Percentiles rank a stretch among this genome's conserved stretches.
Conservation (phyloP, 306 rosid genomes). For the Quercus ilex region DNA sequence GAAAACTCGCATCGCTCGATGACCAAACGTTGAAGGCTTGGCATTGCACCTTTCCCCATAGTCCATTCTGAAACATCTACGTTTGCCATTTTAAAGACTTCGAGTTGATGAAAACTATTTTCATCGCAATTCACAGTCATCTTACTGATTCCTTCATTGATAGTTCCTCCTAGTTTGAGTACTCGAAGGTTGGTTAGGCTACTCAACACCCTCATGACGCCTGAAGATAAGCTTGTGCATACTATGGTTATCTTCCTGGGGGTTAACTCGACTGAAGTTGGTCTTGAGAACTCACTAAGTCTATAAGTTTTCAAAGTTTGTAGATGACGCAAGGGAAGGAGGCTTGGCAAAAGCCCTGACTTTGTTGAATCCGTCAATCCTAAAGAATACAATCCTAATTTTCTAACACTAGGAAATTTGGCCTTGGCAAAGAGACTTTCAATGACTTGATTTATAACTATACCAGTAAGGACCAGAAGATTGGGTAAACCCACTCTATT, state of each 20-base stretch:
- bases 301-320: not conserved
- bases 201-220: not conserved
- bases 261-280: not conserved
- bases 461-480: slow-evolving; percentile 7
- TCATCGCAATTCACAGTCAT: no score
- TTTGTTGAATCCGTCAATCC: not conserved
- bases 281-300: not conserved
- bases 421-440: not conserved
- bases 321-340: not conserved
- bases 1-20: no score
- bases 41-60: no score
- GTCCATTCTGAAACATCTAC: no score
- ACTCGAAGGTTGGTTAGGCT: slow-evolving; percentile 10
- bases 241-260: not conserved
- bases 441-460: not conserved
- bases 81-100: no score
- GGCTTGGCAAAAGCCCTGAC: not conserved
- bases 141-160: no score
- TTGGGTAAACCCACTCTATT: not conserved
- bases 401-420: slow-evolving; percentile 8
- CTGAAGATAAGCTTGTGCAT: not conserved
- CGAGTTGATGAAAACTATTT: no score
- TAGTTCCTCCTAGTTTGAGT: not conserved
- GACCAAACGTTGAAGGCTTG: no score
- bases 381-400: not conserved